Conservation (phyloP, 331 rosid species). For the Cydonia oblonga region DNA sequence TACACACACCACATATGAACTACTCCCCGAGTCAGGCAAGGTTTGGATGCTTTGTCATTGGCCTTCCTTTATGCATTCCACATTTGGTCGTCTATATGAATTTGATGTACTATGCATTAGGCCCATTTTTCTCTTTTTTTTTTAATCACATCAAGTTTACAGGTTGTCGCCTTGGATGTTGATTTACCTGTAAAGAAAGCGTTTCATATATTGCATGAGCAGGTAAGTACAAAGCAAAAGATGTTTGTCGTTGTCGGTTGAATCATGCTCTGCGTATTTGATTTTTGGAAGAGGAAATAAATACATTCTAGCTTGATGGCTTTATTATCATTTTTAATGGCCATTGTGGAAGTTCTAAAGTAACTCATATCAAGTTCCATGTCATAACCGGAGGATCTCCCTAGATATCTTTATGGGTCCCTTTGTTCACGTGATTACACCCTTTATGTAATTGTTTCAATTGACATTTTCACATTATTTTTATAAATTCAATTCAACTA, state of each 20-base stretch:
- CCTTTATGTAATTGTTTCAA: not conserved
- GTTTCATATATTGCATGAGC: constrained; percentile 89
- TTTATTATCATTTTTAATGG: not conserved
- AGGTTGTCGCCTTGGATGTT: constrained; percentile 87
- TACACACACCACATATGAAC: constrained; percentile 62
- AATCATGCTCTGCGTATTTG: not conserved
- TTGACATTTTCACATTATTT: not conserved
- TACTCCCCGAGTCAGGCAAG: constrained; percentile 99
- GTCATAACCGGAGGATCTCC: not conserved
- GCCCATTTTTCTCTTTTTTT: not conserved
- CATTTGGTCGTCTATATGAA: constrained; percentile 3
- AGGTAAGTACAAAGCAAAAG: constrained; percentile 37
- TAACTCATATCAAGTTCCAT: not conserved
- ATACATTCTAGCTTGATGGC: not conserved
- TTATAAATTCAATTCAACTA: not conserved
- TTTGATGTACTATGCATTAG: not conserved
- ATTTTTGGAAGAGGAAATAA: not conserved
- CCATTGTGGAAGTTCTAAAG: not conserved
- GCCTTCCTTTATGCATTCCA: constrained; percentile 3
- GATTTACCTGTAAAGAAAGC: constrained; percentile 96
- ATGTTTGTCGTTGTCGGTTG: not conserved
- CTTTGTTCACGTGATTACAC: not conserved
- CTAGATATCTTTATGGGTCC: not conserved
- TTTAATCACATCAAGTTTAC: constrained; percentile 23
- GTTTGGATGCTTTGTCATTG: constrained; percentile 53